phyloP scores from a whole-genome alignment of 139 green algal species.

The Coelastrella sp. region DNA sequence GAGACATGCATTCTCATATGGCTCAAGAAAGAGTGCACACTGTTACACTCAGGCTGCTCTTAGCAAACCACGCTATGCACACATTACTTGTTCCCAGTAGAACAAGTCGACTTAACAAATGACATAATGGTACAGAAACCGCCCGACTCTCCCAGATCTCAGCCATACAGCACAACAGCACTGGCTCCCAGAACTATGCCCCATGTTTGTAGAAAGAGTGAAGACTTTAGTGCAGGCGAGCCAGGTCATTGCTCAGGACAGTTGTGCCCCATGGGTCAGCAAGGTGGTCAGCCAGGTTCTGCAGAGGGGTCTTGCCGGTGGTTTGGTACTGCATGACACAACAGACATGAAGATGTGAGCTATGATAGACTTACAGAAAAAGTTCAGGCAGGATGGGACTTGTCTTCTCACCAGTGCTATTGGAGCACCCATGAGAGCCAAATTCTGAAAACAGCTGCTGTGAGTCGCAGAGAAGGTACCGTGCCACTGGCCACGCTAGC shows the following conservation, averaged over 20 bases:
- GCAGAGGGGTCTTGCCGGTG: conserved; percentile 73
- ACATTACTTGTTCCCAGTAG: not conserved
- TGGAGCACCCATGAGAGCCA: too few species aligned
- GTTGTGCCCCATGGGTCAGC: conserved; percentile 74
- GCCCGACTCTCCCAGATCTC: not conserved
- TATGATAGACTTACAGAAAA: too few species aligned
- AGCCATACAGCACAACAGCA: not conserved
- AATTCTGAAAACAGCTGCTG: too few species aligned
- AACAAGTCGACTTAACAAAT: not conserved
- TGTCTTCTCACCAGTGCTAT: too few species aligned
- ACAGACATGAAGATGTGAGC: too few species aligned
- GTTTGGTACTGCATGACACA: conserved; percentile 59
- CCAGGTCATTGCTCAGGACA: conserved; percentile 72
- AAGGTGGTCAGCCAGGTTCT: conserved; percentile 73
- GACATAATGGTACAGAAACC: not conserved
- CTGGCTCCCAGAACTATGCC: not conserved
- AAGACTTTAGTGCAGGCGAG: conserved; percentile 36
- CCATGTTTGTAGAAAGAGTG: not conserved
- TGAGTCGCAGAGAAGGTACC: too few species aligned
- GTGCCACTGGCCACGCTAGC: too few species aligned
- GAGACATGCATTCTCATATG: too few species aligned
- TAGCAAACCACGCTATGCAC: too few species aligned
- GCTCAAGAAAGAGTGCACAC: too few species aligned
- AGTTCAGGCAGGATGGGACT: too few species aligned
- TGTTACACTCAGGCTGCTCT: too few species aligned